Evolutionary conservation across 1,284 basidiomycete species (phyloP), one percentile per base, ranked within the genome.

Genomic region (Apiotrichum mycotoxinovorans): DNA sequence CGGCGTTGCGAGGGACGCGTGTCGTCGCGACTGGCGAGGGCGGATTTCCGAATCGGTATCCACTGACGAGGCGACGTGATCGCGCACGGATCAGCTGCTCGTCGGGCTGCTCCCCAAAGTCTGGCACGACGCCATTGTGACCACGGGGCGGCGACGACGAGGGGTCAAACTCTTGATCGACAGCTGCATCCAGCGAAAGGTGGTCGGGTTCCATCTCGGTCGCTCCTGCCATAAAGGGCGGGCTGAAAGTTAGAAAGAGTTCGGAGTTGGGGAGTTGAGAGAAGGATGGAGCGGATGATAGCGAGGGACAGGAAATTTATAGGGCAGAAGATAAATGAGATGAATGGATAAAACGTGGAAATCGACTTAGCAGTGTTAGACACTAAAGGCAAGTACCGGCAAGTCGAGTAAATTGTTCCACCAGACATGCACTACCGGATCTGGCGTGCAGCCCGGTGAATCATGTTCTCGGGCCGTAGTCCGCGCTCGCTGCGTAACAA

Each of bases 1-100:
- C 50, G 12, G 26, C 46, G 23, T 27, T 30, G 8, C 33, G 26
- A 11, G 27, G 23, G 10, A 25, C 23, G 18, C 52, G 38, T 2
- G 57, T 51, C 1, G 33, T 23, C 4, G 46, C 33, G 37, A 62
- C 41, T 0, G 68, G 61, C 9, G 62, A 66, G 22, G 66, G 67
- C 1, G 74, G 74, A 48, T 73, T 69, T 12, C 74, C 76, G 51
- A 77, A 73, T 7, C 72, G 54, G 56, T 77, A 77, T 3, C 76
- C 76, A 3, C 69, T 72, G 2, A 76, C 61, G 3, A 77, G 61
- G 2, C 71, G 66, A 38, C 69, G 65, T 0, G 68, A 70, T 12
- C 74, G 68, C 4, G 70, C 64, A 1, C 63, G 63, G 2, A 65
- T 67, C 8, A 71, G 50, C 15, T 66, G 58, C 11, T 70, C 71